Conservation (phyloP, 495 filamentous ascomycete genomes). For the Niebla homalea region DNA sequence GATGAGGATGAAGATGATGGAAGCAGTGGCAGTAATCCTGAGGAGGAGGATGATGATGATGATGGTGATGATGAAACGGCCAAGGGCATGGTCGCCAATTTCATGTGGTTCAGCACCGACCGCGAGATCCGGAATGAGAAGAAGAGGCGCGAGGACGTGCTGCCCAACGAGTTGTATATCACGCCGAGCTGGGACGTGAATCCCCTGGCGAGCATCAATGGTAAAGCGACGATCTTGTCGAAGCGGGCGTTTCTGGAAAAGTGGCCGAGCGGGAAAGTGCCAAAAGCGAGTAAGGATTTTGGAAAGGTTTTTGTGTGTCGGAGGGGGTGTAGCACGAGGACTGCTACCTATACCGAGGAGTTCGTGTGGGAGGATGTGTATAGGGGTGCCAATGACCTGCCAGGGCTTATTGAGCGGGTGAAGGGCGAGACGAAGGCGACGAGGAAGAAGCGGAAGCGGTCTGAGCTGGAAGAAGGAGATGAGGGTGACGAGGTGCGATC, state of each 20-base stretch:
- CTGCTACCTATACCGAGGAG: conserved; percentile 83
- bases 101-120: conserved; percentile 86
- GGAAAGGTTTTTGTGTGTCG: conserved; percentile 88
- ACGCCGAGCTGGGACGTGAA: conserved; percentile 75
- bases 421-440: conserved; percentile 56
- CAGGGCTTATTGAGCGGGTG: conserved; percentile 48
- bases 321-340: conserved; percentile 74
- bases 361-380: conserved; percentile 85
- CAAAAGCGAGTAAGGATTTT: conserved; percentile 57
- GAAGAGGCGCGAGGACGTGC: conserved; percentile 70
- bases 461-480: conserved; percentile 32
- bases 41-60: conserved; percentile 12
- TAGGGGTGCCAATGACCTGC: conserved; percentile 48
- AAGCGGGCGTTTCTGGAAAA: conserved; percentile 44
- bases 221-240: conserved; percentile 71
- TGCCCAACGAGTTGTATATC: conserved; percentile 86
- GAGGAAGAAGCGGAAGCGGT: conserved; percentile 47
- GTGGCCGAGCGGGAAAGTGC: conserved; percentile 67
- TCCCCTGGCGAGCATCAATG: conserved; percentile 79
- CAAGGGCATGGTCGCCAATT: conserved; percentile 45
- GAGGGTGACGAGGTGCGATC: conserved; percentile 21
- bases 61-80: conserved; percentile 21
- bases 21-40: too few species aligned
- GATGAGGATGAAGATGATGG: conserved; percentile 40
- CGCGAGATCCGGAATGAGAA: conserved; percentile 72